These are phyloP conservation scores for Plasmopara halstedii DNA, from an alignment of 352 stramenopile species.

Conservation along the genomic window DNA sequence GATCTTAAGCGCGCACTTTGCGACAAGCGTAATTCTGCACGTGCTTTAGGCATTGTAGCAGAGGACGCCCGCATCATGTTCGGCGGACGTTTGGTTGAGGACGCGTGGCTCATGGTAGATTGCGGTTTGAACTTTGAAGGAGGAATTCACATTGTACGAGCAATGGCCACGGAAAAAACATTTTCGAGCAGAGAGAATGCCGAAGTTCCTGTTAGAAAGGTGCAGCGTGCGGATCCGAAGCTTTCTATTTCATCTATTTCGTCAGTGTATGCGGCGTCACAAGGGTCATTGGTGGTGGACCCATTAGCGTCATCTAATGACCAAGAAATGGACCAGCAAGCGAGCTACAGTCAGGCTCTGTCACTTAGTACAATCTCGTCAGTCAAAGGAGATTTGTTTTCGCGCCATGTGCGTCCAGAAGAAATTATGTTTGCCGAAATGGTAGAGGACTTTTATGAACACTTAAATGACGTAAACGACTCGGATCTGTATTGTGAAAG, in stretches of 20 bases:
- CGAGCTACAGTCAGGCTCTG: conserved; percentile 39
- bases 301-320: conserved; percentile 17
- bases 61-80: conserved; percentile 65
- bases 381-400: conserved; percentile 27
- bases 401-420: conserved; percentile 59
- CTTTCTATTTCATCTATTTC: conserved; percentile 70
- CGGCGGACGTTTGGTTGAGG: conserved; percentile 59
- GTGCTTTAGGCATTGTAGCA: conserved; percentile 37
- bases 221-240: conserved; percentile 27
- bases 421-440: conserved; percentile 72
- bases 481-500: conserved; percentile 70
- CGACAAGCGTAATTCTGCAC: conserved; percentile 34
- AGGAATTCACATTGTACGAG: conserved; percentile 58
- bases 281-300: conserved; percentile 9
- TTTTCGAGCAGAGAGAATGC: conserved; percentile 4
- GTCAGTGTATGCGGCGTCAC: conserved; percentile 41
- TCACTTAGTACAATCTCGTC: conserved; percentile 21
- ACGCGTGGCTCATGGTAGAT: conserved; percentile 78
- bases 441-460: conserved; percentile 64
- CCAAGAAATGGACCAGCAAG: conserved; percentile 33
- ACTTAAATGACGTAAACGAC: conserved; percentile 59
- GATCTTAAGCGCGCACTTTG: conserved; percentile 63
- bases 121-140: conserved; percentile 69
- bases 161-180: conserved; percentile 8
- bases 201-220: conserved; percentile 6